Base-by-base conservation (phyloP, 495 filamentous ascomycete species). In the Podospora didyma region DNA sequence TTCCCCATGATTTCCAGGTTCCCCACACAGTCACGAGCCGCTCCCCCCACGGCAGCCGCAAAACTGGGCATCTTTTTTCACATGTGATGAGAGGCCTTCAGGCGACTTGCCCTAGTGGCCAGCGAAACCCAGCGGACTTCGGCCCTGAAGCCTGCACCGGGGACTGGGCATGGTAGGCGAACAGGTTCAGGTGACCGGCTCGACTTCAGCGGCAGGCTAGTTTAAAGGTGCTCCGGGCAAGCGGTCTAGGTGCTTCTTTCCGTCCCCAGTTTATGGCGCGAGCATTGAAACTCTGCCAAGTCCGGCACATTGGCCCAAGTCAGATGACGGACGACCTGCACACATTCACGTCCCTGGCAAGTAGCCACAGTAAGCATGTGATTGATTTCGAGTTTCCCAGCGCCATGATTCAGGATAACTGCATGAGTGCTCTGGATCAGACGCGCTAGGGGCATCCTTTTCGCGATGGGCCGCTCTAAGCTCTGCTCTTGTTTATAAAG, bases 1-100 rank as follows among this genome's bases (percentile, higher is more conserved):
- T 48, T 51, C 47, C 47, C 47, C 47, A 49, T 49, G 20, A 12
- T n/a, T 47, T 22, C 47, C 45, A 49, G 47, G 14, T 58, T 64
- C 58, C 62, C 62, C 58, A 64, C 48, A 53, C 49, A 46, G 54
- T 61, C 61, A 63, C 50, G 54, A 57, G 61, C 42, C 35, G 45
- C 10, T 44, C 19, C 24, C 26, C 42, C 21, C 22, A 31, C 16
- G 34, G 50, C 45, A 31, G 12, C 51, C 51, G 3, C 37, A 54
- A 34, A 35, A 12, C 14, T 10, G 20, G 20, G 34, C 50, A 39
- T 41, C n/a, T n/a, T n/a, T n/a, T n/a, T 54, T 54, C 39, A 21
- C 51, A 54, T 54, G 51, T 54, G 51, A 54, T 46, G 28, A 24
- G 7, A 4, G 5, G 4, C 9, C 39, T 7, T 16, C 14, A 14